These are phyloP conservation scores for Botrytis sinoallii DNA, from an alignment of 2,329 filamentous ascomycete genomes.

Conservation along the genomic window DNA sequence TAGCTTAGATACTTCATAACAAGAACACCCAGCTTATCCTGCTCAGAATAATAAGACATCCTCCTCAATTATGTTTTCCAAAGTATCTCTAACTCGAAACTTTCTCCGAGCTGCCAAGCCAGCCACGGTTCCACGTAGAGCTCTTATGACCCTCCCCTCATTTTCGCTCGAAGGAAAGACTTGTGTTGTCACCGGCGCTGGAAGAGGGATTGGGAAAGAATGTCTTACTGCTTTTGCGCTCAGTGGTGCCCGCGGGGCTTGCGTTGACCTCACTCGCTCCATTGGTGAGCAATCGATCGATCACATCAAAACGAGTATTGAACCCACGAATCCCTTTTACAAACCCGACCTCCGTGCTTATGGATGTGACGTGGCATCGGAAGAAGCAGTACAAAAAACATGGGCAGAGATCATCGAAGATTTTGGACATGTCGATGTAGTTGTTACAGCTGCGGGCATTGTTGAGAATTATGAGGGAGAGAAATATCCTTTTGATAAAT, in stretches of 20 bases:
- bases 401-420: slow-evolving; percentile 40
- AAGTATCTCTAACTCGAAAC: background rate
- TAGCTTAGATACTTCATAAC: background rate
- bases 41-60: background rate
- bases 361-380: slow-evolving; percentile 41
- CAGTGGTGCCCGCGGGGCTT: slow-evolving; percentile 32
- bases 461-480: slow-evolving; percentile 38
- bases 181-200: slow-evolving; percentile 50
- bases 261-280: slow-evolving; percentile 27
- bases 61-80: background rate
- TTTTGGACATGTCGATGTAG: slow-evolving; percentile 40
- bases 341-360: slow-evolving; percentile 39
- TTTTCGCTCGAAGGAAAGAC: slow-evolving; percentile 48
- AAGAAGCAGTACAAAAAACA: slow-evolving; percentile 39
- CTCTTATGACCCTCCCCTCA: slow-evolving; percentile 29
- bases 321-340: slow-evolving; percentile 25
- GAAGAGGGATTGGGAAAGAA: slow-evolving; percentile 49
- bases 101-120: background rate
- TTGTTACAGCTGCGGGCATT: slow-evolving; percentile 43
- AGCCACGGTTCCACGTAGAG: slow-evolving; percentile 16
- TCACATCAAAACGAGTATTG: slow-evolving; percentile 35
- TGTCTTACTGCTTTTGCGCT: slow-evolving; percentile 42
- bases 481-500: slow-evolving; percentile 38
- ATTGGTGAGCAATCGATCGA: slow-evolving; percentile 33
- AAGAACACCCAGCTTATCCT: background rate